Conservation (phyloP, 1,139 yeast genomes). For the Saccharomyces hybrid region DNA sequence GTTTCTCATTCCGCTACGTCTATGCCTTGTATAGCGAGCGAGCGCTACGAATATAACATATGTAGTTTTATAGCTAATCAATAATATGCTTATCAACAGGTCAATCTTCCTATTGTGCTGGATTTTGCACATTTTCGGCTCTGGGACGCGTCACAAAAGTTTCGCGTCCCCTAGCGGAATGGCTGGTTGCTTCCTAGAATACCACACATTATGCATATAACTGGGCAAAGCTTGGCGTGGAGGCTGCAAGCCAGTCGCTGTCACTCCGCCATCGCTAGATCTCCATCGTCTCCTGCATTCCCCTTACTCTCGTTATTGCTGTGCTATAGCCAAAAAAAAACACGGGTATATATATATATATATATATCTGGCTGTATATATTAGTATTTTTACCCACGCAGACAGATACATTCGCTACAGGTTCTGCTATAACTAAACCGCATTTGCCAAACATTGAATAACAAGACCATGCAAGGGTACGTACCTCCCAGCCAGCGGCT, state of each 20-base stretch:
- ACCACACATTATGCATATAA: neutral
- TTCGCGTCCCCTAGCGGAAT: neutral
- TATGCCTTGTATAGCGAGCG: constrained; percentile 12
- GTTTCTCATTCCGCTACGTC: constrained; percentile 22
- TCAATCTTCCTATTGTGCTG: neutral
- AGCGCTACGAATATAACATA: neutral
- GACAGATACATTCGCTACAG: neutral
- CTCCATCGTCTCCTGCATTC: neutral
- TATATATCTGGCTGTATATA: neutral
- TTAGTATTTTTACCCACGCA: neutral
- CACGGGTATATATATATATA: neutral
- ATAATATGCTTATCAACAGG: neutral
- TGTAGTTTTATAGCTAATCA: neutral
- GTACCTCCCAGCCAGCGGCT: constrained; percentile 5
- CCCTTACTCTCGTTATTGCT: neutral
- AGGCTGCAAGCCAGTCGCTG: neutral
- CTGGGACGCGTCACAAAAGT: neutral
- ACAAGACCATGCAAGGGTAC: neutral
- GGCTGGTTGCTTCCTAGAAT: neutral
- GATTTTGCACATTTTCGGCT: neutral
- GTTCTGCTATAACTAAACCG: neutral
- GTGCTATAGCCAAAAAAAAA: neutral
- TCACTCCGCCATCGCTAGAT: neutral
- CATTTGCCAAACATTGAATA: neutral
- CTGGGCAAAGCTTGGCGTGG: neutral